Evolutionary conservation across 2,329 filamentous ascomycete genomes (phyloP).

Genomic region (Pseudocercospora macadamiae): DNA sequence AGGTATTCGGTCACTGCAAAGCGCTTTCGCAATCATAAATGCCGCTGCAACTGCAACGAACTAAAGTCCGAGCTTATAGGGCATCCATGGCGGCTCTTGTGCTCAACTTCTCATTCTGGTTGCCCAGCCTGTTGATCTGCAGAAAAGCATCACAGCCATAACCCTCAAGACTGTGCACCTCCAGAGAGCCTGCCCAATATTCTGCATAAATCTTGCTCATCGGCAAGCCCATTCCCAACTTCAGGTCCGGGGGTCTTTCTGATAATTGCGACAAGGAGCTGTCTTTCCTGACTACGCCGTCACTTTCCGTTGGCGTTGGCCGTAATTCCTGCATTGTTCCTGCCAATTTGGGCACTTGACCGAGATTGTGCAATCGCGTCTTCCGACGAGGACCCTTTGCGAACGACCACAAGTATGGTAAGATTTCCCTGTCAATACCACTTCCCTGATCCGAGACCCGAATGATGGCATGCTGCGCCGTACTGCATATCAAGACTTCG

Average conservation of each 20-base stretch:
- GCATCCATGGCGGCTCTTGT: slow-evolving; percentile 56
- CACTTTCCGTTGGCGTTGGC: slow-evolving; percentile 19
- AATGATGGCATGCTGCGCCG: slow-evolving; percentile 92
- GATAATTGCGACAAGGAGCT: slow-evolving; percentile 79
- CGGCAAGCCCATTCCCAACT: slow-evolving; percentile 89
- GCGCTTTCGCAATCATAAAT: too few relatives aligned
- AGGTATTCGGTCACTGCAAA: too few relatives aligned
- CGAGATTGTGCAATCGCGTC: slow-evolving; percentile 79
- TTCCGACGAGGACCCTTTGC: slow-evolving; percentile 84
- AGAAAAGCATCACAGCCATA: slow-evolving; percentile 96
- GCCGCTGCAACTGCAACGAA: too few relatives aligned
- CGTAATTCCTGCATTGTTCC: slow-evolving; percentile 79
- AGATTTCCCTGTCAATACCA: slow-evolving; percentile 79
- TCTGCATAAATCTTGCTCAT: slow-evolving; percentile 94
- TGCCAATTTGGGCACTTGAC: slow-evolving; percentile 84
- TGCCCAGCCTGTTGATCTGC: slow-evolving; percentile 93
- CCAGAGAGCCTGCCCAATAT: slow-evolving; percentile 93
- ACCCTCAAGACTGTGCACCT: slow-evolving; percentile 89
- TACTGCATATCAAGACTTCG: slow-evolving; percentile 92
- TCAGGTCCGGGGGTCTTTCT: slow-evolving; percentile 79
- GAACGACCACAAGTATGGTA: slow-evolving; percentile 95
- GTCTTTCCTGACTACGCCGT: slow-evolving; percentile 46
- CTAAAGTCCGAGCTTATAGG: too few relatives aligned
- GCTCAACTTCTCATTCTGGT: slow-evolving; percentile 94
- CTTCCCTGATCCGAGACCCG: slow-evolving; percentile 94